Conservation (phyloP, 495 filamentous ascomycete species). For the Neurospora sp. region DNA sequence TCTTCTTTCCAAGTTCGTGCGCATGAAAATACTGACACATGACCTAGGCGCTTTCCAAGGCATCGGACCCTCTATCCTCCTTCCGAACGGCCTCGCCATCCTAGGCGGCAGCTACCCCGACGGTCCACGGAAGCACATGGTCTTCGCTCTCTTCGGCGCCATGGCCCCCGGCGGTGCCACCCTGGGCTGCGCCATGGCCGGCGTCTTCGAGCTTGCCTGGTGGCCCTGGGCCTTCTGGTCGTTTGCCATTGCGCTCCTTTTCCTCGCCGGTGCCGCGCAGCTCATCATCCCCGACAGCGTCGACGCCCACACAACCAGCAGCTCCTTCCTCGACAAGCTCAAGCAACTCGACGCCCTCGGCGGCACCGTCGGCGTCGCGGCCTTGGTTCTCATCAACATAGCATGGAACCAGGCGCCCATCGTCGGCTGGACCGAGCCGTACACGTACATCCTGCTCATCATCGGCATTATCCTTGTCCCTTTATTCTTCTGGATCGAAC, state of each 20-base stretch:
- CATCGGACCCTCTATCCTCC: slow-evolving; percentile 48
- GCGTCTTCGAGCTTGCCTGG: slow-evolving; percentile 45
- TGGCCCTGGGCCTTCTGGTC: slow-evolving; percentile 63
- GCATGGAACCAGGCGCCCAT: slow-evolving; percentile 52
- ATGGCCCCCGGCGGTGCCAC: slow-evolving; percentile 47
- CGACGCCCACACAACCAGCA: slow-evolving; percentile 18
- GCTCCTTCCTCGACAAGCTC: slow-evolving; percentile 10
- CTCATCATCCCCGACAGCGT: slow-evolving; percentile 28
- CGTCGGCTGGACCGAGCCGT: slow-evolving; percentile 47
- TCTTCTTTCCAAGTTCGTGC: neutral
- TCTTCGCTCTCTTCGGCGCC: slow-evolving; percentile 54
- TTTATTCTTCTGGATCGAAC: slow-evolving; percentile 44
- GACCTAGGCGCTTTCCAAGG: slow-evolving; percentile 43
- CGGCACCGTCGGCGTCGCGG: slow-evolving; percentile 39
- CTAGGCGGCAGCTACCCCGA: slow-evolving; percentile 42
- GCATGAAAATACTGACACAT: neutral
- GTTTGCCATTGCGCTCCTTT: slow-evolving; percentile 38
- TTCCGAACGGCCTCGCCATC: slow-evolving; percentile 56
- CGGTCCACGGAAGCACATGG: slow-evolving; percentile 49
- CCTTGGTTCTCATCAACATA: slow-evolving; percentile 50
- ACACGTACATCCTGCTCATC: slow-evolving; percentile 46
- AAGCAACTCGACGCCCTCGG: slow-evolving; percentile 41
- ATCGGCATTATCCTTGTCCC: slow-evolving; percentile 41
- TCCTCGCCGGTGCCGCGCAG: slow-evolving; percentile 30
- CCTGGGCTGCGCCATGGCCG: slow-evolving; percentile 39